These are phyloP conservation scores for Xylaria sp. DNA, from an alignment of 2,329 filamentous ascomycete species.

Conservation along the genomic window DNA sequence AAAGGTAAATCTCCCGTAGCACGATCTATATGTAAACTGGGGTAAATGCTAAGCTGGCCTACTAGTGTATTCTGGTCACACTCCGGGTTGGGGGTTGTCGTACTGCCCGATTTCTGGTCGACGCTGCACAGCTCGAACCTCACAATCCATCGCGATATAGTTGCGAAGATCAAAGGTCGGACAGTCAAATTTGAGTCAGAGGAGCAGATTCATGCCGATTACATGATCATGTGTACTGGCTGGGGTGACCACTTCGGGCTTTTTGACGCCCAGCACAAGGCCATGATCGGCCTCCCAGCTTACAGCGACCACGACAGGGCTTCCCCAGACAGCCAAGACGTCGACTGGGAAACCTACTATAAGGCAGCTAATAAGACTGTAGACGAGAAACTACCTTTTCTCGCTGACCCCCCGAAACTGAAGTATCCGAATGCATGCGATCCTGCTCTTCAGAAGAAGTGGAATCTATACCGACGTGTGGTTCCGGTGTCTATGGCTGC, in stretches of 20 bases:
- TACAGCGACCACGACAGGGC: constrained; percentile 15
- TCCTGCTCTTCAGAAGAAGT: constrained; percentile 31
- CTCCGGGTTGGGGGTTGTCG: constrained; percentile 33
- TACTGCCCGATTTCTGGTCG: constrained; percentile 34
- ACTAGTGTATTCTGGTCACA: constrained; percentile 36
- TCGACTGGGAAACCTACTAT: constrained; percentile 35
- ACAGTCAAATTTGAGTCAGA: constrained; percentile 29
- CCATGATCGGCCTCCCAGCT: constrained; percentile 32
- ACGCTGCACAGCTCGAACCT: constrained; percentile 32
- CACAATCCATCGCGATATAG: constrained; percentile 25
- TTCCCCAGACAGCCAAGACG: constrained; percentile 7
- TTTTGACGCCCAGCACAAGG: constrained; percentile 35
- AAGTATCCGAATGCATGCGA: constrained; percentile 25
- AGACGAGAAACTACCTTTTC: constrained; percentile 35
- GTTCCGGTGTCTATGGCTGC: constrained; percentile 32
- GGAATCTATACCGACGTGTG: constrained; percentile 33
- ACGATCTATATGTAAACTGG: neutral
- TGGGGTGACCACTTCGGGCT: constrained; percentile 37
- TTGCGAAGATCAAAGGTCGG: constrained; percentile 26
- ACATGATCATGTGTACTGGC: constrained; percentile 39
- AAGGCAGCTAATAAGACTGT: constrained; percentile 32
- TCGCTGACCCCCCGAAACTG: constrained; percentile 27
- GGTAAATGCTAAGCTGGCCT: constrained; percentile 7
- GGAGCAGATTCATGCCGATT: constrained; percentile 29
- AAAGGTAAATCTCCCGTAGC: constrained; percentile 27